Conservation (phyloP, 805 yeast genomes). For the Wickerhamomyces hampshirensis region DNA sequence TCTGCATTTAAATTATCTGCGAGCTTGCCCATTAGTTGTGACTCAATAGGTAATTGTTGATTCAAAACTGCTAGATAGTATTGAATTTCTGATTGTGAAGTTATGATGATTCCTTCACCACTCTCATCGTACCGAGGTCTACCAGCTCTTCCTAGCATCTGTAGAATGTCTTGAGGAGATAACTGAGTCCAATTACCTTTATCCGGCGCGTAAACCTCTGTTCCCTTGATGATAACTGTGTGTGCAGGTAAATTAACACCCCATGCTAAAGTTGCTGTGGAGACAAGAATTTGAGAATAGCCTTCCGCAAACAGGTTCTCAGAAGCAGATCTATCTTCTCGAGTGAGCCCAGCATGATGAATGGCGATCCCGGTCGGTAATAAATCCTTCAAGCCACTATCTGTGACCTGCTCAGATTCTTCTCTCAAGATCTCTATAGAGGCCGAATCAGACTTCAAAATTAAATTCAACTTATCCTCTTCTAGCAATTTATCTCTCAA, state of each 20-base stretch:
- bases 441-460: constrained; percentile 43
- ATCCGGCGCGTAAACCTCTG: constrained; percentile 90
- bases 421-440: constrained; percentile 55
- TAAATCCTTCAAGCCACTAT: constrained; percentile 51
- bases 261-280: constrained; percentile 95
- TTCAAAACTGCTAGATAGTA: constrained; percentile 87
- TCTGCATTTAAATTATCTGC: constrained; percentile 86
- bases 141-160: constrained; percentile 98
- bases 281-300: constrained; percentile 73
- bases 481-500: constrained; percentile 57
- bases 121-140: constrained; percentile 88
- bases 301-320: constrained; percentile 91
- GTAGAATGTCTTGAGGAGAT: constrained; percentile 92
- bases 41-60: constrained; percentile 89
- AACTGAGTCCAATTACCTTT: constrained; percentile 84
- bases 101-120: constrained; percentile 93
- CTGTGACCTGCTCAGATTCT: constrained; percentile 55
- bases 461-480: constrained; percentile 41
- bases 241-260: constrained; percentile 96
- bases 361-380: constrained; percentile 75
- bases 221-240: constrained; percentile 89
- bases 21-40: constrained; percentile 67
- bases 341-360: constrained; percentile 86
- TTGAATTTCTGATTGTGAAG: constrained; percentile 79
- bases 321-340: constrained; percentile 66